Base-by-base conservation (phyloP, 495 filamentous ascomycete genomes). In the Immersiella caudata region DNA sequence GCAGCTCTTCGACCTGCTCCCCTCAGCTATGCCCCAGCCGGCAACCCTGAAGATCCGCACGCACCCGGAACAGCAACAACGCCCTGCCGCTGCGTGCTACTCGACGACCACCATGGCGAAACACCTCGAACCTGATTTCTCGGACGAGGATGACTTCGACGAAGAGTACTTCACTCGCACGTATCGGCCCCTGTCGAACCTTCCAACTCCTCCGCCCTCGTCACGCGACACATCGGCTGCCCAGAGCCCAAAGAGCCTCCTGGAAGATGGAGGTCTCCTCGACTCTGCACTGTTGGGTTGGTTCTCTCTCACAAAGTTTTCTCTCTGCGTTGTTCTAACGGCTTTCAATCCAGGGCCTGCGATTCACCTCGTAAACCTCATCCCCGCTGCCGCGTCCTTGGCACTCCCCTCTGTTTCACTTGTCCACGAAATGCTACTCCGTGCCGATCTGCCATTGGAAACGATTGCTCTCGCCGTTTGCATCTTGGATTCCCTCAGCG, bases 161-260 rank as follows among this genome's bases (percentile, higher is more conserved):
- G 83, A 85, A 60, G 76, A 79, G 49, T 87, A 86, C 71, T 86
- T 87, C 69, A 79, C 79, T 40, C 79, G 81, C 50, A 86, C 81
- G 62, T 89, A 86, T 73, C 82, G 82, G 33, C 86, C 86, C 18
- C 75, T 89, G 29, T 88, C 86, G 6, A 85, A 84, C 69, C 79
- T 89, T 27, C 86, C 86, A 21, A 89, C 86, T 8, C 86, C 86
- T 35, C 86, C 86, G 33, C 81, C 79, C 7, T 85, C 84, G 24
- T 80, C 80, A 29, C 77, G 74, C 71, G 78, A 74, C 68, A 79
- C 79, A 5, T 77, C 75, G 66, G 76, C 74, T 55, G 68, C 36
- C 58, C 79, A 79, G 70, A 83, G 76, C 62, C 75, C 82, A 64
- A 66, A 76, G 29, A 60, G 76, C 64, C 68, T 76, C 55, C 71